A percentile compares a stretch with the other conserved stretches of the same genome.
Conservation (phyloP, 1,139 yeast species). For the Lodderomyces theae region DNA sequence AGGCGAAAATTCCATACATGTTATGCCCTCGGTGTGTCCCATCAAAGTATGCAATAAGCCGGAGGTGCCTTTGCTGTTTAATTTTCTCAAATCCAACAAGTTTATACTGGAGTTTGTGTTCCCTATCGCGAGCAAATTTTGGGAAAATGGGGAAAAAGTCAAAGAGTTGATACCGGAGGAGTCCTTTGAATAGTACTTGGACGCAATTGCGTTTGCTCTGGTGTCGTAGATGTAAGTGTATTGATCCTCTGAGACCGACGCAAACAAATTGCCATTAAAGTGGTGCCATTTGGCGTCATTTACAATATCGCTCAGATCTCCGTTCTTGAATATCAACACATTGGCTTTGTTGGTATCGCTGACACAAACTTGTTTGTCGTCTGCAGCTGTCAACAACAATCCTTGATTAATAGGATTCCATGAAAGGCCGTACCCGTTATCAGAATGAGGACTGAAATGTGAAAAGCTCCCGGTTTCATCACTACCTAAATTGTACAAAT, state of each 20-base stretch:
- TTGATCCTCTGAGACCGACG: constrained; percentile 70
- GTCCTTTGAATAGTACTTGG: constrained; percentile 29
- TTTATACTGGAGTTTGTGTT: constrained; percentile 66
- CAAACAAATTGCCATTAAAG: constrained; percentile 50
- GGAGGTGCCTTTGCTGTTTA: constrained; percentile 24
- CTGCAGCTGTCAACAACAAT: constrained; percentile 57
- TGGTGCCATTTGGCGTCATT: constrained; percentile 75
- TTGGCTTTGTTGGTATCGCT: constrained; percentile 16
- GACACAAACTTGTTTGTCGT: constrained; percentile 58
- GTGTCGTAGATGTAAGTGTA: constrained; percentile 43
- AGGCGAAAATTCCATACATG: constrained; percentile 70
- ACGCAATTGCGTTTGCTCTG: constrained; percentile 29
- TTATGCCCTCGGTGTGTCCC: constrained; percentile 73
- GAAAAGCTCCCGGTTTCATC: constrained; percentile 17
- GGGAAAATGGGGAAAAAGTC: constrained; percentile 61
- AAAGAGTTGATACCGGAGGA: constrained; percentile 57
- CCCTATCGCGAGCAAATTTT: constrained; percentile 62
- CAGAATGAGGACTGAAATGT: constrained; percentile 53
- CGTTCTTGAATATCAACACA: constrained; percentile 9
- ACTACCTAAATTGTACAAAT: constrained; percentile 54
- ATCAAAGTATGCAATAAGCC: constrained; percentile 63
- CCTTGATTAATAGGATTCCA: constrained; percentile 56
- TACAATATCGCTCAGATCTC: constrained; percentile 53
- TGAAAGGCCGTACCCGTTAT: constrained; percentile 70
- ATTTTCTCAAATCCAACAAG: constrained; percentile 56